These are phyloP conservation scores for Aspergillus sp. DNA, from an alignment of 2,329 filamentous ascomycete species.

Conservation along the genomic window DNA sequence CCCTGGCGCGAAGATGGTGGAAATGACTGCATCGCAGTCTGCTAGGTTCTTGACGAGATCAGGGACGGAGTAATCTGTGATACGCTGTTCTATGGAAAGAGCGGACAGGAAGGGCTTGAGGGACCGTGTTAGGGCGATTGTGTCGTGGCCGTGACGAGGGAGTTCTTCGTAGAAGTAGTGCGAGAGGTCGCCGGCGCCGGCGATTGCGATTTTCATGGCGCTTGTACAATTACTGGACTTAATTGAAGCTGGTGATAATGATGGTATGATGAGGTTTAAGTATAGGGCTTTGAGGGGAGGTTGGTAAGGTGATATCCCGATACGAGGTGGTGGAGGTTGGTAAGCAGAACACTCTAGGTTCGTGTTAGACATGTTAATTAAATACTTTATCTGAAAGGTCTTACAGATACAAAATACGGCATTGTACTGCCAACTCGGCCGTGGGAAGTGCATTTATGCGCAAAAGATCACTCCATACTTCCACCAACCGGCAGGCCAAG, in stretches of 20 bases:
- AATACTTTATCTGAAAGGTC: no score
- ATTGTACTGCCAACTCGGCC: no score
- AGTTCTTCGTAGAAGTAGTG: background rate
- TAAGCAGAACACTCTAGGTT: no score
- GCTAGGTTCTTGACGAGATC: background rate
- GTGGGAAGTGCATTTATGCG: no score
- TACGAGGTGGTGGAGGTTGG: background rate
- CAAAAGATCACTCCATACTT: no score
- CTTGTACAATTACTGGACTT: no score
- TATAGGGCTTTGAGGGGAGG: background rate
- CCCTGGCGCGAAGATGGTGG: background rate
- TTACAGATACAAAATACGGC: no score
- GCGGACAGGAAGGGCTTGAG: background rate
- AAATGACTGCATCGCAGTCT: background rate
- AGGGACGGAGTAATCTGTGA: background rate
- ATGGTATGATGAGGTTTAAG: background rate
- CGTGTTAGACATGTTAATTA: no score
- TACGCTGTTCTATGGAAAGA: background rate
- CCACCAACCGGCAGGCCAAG: no score
- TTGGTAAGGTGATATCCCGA: background rate
- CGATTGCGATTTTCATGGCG: background rate
- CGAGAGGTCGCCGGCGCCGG: background rate
- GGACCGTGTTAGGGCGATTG: background rate
- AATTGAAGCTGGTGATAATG: background rate
- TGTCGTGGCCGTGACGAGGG: background rate